These are phyloP conservation scores for Spathaspora sp. DNA, from an alignment of 1,139 yeast species.

Conservation along the genomic window DNA sequence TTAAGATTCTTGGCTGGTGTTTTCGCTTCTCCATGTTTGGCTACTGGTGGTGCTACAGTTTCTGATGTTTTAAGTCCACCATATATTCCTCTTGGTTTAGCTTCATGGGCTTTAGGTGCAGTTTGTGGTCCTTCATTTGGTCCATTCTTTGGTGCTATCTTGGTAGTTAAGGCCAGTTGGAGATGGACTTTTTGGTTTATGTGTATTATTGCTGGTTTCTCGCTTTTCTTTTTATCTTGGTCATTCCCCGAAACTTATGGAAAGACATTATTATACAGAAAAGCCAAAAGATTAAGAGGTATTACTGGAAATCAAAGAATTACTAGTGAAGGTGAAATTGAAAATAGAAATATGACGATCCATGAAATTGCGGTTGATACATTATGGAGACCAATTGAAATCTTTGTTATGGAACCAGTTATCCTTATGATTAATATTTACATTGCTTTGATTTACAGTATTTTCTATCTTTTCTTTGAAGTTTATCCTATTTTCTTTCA, in stretches of 20 bases:
- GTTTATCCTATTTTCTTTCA: slow-evolving; percentile 32
- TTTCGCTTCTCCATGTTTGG: slow-evolving; percentile 36
- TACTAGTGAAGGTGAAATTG: slow-evolving; percentile 44
- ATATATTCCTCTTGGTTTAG: slow-evolving; percentile 27
- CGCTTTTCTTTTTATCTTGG: slow-evolving; percentile 30
- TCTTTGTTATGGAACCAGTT: slow-evolving; percentile 31
- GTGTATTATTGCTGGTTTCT: slow-evolving; percentile 33
- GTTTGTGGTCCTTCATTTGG: slow-evolving; percentile 35
- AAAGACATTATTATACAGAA: slow-evolving; percentile 43
- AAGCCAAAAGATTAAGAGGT: slow-evolving; percentile 47
- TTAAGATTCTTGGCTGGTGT: slow-evolving; percentile 35
- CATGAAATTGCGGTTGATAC: slow-evolving; percentile 22
- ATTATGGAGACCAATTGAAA: slow-evolving; percentile 32
- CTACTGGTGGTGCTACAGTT: slow-evolving; percentile 40
- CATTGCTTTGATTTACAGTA: slow-evolving; percentile 30
- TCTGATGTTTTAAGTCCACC: slow-evolving; percentile 27
- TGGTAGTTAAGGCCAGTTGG: slow-evolving; percentile 32
- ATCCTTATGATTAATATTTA: slow-evolving; percentile 31
- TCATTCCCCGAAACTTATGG: slow-evolving; percentile 54
- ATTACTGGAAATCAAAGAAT: slow-evolving; percentile 42
- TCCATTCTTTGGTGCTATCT: slow-evolving; percentile 31
- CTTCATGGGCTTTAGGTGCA: slow-evolving; percentile 32
- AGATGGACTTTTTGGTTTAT: slow-evolving; percentile 49
- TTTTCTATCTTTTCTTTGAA: slow-evolving; percentile 35
- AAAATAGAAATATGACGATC: slow-evolving; percentile 27